A percentile compares a stretch with the other conserved stretches of the same genome.
phyloP scores from a whole-genome alignment of 2,329 filamentous ascomycete species.

The Neonectria ditissima region DNA sequence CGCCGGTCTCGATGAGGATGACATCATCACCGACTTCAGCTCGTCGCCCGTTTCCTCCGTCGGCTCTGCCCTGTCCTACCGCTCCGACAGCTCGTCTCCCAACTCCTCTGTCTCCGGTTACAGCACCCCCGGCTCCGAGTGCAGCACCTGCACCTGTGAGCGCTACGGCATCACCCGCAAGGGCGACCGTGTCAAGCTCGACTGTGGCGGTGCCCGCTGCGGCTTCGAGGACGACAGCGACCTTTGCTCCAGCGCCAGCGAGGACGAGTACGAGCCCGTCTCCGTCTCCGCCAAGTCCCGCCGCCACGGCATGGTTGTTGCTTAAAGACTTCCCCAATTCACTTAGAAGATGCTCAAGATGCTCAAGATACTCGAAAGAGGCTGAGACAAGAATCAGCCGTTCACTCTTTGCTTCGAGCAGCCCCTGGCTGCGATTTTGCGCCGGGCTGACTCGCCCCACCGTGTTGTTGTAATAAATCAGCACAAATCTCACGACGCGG shows the following conservation, averaged over 20 bases:
- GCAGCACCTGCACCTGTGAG: constrained; percentile 89
- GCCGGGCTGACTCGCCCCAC: constrained; percentile 46
- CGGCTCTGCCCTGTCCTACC: constrained; percentile 77
- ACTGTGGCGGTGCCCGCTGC: constrained; percentile 91
- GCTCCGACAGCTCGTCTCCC: constrained; percentile 80
- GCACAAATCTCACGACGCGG: constrained; percentile 45
- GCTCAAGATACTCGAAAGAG: constrained; percentile 33
- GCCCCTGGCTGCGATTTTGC: constrained; percentile 41
- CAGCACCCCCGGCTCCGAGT: constrained; percentile 81
- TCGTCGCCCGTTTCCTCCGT: constrained; percentile 73
- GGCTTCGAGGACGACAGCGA: constrained; percentile 80
- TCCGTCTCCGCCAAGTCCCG: constrained; percentile 64
- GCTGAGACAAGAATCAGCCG: constrained; percentile 48
- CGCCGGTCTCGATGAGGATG: constrained; percentile 68
- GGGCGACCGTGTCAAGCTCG: constrained; percentile 93
- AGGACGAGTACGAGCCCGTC: constrained; percentile 63
- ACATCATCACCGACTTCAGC: constrained; percentile 65
- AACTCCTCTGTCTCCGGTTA: constrained; percentile 81
- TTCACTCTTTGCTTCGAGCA: constrained; percentile 51
- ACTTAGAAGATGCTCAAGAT: constrained; percentile 38
- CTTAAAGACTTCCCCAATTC: constrained; percentile 45
- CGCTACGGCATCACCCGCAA: constrained; percentile 96
- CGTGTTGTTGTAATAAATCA: constrained; percentile 48
- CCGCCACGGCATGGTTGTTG: constrained; percentile 73
- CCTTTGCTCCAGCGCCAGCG: constrained; percentile 74